Evolutionary conservation across 1,139 yeast species (phyloP), one percentile per base, ranked within the genome.

Genomic region (Petasospora rhodanensis): DNA sequence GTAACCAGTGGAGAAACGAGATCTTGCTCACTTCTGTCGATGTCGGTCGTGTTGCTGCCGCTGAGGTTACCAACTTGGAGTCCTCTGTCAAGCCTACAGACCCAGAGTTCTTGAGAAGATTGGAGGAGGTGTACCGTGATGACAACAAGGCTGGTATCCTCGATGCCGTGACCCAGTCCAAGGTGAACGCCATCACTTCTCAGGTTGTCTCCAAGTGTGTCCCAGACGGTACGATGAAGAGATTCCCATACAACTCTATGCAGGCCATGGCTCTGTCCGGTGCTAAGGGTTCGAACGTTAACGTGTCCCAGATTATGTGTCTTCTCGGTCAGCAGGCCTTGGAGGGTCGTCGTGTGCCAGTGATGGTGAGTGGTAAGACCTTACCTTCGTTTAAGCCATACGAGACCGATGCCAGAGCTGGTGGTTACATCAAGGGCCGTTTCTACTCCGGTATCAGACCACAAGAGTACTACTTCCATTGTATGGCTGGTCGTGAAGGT

Each of bases 401-500:
- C 56, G 99, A 93, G 57, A 91, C 98, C 18, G 91, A 86, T 59
- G 96, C 97, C 6, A 76, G 94, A 59, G 97, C 99, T 21, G 98
- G 99, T 70, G 99, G 99, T 37, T 93, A 87, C 58, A 86, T 93
- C 57, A 85, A 91, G 58, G 94, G 95, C 45, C 83, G 99, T 54
- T 93, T 93, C 78, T 91, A 87, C 62, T 86, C 97, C 24, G 98
- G 98, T 62, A 84, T 93, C 49, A 79, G 86, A 59, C 98, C 98
- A n/a, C 99, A 93, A 65, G 99, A 93, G 61, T 93, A 93, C 62
- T 93, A 89, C 58, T 93, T 93, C 91, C 99, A 93, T 68, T 91
- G 98, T 72, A 93, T 93, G 99, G 99, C 99, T 39, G 99, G 99
- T 62, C 82, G 99, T 70, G 99, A 93, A 73, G 99, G 99, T 66